phyloP scores from a whole-genome alignment of 495 filamentous ascomycete genomes.

The Staphylotrichum longicolle region DNA sequence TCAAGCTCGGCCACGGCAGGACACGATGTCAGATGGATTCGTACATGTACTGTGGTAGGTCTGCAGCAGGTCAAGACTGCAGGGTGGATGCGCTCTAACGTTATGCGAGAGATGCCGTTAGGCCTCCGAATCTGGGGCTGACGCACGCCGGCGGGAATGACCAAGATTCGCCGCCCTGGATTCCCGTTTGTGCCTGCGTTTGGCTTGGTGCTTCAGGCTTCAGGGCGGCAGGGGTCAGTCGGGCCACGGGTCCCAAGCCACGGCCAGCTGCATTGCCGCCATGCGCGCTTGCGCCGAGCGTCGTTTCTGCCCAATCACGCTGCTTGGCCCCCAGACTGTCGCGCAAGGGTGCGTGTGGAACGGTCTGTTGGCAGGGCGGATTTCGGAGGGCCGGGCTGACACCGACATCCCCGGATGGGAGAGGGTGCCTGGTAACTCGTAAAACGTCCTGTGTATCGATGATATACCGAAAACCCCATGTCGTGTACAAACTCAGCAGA shows the following conservation, averaged over 20 bases:
- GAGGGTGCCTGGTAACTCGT: background rate
- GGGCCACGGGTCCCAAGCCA: constrained; percentile 12
- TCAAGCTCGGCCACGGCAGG: background rate
- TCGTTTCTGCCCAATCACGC: constrained; percentile 26
- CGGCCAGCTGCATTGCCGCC: constrained; percentile 13
- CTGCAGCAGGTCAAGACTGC: too few relatives aligned
- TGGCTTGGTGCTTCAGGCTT: constrained; percentile 2
- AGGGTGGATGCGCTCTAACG: too few relatives aligned
- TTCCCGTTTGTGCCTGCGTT: constrained; percentile 4
- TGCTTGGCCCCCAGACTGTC: constrained; percentile 17
- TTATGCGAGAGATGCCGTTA: background rate
- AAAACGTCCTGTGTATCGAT: background rate
- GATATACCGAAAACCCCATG: background rate
- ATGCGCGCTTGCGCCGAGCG: background rate
- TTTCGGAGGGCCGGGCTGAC: background rate
- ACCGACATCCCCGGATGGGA: background rate
- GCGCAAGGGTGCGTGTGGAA: background rate
- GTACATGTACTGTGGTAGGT: background rate
- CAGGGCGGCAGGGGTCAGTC: constrained; percentile 8
- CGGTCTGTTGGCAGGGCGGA: background rate
- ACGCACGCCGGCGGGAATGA: background rate
- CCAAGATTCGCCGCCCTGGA: constrained; percentile 6
- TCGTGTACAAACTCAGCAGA: background rate
- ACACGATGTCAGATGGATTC: background rate
- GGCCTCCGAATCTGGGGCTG: constrained; percentile 11